A percentile compares a stretch with the other conserved stretches of the same genome.
phyloP scores from a whole-genome alignment of 2,329 filamentous ascomycete genomes.

The Zarea fungicola region DNA sequence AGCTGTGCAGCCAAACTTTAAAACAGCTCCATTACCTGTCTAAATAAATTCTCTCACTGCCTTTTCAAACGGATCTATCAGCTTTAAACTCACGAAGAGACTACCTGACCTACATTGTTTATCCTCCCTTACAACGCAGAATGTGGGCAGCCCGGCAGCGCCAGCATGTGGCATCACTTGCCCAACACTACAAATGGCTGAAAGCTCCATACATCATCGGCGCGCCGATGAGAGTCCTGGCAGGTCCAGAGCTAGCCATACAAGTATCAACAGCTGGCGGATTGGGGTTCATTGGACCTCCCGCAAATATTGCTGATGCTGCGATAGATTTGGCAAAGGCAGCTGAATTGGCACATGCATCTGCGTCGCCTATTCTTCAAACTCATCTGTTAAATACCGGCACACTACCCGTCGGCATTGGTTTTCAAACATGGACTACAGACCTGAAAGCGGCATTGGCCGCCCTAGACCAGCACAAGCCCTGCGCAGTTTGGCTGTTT shows the following conservation, averaged over 20 bases:
- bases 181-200: constrained; percentile 22
- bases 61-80: too few relatives aligned
- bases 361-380: constrained; percentile 12
- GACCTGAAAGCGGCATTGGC: constrained; percentile 27
- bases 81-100: too few relatives aligned
- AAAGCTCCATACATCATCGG: constrained; percentile 48
- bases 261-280: constrained; percentile 68
- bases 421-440: constrained; percentile 41
- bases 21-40: too few relatives aligned
- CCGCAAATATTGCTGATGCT: constrained; percentile 27
- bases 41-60: too few relatives aligned
- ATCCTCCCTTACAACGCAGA: too few relatives aligned
- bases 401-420: constrained; percentile 40
- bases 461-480: constrained; percentile 26
- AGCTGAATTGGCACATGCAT: constrained; percentile 19
- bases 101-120: background rate
- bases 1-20: too few relatives aligned
- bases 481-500: constrained; percentile 44
- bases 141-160: background rate
- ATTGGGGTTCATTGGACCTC: constrained; percentile 46
- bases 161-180: constrained; percentile 7
- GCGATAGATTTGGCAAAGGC: constrained; percentile 26
- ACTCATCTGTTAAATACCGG: background rate
- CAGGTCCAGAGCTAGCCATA: constrained; percentile 49
- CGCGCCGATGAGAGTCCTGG: constrained; percentile 66